Evolutionary conservation across 768 basidiomycete species (phyloP).

Genomic region (Leccinellum albellum): DNA sequence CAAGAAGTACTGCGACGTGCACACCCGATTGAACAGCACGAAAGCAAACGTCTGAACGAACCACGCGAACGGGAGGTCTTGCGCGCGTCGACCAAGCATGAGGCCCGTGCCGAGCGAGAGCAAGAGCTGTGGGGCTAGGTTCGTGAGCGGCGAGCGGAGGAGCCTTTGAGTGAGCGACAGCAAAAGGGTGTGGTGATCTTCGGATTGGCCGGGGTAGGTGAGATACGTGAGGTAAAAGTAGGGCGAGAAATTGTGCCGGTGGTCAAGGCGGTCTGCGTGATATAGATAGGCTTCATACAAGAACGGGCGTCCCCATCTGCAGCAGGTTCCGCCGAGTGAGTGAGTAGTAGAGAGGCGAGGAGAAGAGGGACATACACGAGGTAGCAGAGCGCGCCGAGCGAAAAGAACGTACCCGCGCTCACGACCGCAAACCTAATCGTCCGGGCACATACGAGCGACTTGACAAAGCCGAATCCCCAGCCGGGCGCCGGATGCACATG

Average conservation of each 20-base stretch:
- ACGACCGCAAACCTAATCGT: conserved; percentile 64
- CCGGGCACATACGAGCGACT: conserved; percentile 43
- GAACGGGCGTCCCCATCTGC: conserved; percentile 93
- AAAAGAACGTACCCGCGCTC: conserved; percentile 64
- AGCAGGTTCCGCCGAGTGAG: not conserved
- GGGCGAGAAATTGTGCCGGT: conserved; percentile 97
- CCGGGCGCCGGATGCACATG: conserved; percentile 16
- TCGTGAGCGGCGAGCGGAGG: conserved; percentile 70
- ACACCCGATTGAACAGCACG: conserved; percentile 97
- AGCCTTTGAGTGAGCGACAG: conserved; percentile 39
- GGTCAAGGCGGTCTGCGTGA: conserved; percentile 86
- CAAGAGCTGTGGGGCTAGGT: conserved; percentile 80
- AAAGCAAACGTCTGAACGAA: conserved; percentile 89
- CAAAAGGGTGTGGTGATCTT: not conserved
- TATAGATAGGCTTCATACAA: conserved; percentile 90
- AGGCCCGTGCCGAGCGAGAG: conserved; percentile 72
- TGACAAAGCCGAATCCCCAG: conserved; percentile 28
- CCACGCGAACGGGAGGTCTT: conserved; percentile 78
- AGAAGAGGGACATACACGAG: conserved; percentile 53
- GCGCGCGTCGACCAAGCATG: conserved; percentile 53
- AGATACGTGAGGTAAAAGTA: conserved; percentile 97
- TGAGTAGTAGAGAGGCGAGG: not conserved
- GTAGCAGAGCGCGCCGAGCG: conserved; percentile 65
- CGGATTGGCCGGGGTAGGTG: conserved; percentile 52
- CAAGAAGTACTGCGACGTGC: conserved; percentile 97